phyloP scores from a whole-genome alignment of 2,329 filamentous ascomycete species.

The Diaporthe humulicola region DNA sequence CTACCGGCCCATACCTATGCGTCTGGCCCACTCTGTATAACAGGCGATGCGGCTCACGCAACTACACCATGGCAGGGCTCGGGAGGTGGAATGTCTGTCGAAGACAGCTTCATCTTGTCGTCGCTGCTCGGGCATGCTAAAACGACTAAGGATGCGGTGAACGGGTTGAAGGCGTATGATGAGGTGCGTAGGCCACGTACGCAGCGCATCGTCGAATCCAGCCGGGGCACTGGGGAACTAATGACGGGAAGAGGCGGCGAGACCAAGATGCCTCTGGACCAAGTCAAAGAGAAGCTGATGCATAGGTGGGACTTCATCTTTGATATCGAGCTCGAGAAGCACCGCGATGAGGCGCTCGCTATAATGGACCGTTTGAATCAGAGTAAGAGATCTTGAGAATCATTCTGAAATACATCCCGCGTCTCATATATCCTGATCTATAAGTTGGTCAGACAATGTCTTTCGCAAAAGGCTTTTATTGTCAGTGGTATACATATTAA shows the following conservation, averaged over 20 bases:
- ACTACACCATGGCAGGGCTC: conserved; percentile 27
- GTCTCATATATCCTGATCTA: too few relatives aligned
- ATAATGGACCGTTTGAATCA: not conserved
- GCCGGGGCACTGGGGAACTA: conserved; percentile 22
- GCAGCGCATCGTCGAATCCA: conserved; percentile 33
- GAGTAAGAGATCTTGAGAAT: not conserved
- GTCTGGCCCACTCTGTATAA: conserved; percentile 42
- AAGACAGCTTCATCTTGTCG: conserved; percentile 26
- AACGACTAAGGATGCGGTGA: not conserved
- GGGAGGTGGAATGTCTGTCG: conserved; percentile 27
- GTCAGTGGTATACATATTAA: too few relatives aligned
- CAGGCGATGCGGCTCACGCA: conserved; percentile 39
- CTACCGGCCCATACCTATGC: conserved; percentile 41
- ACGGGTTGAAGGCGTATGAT: conserved; percentile 24
- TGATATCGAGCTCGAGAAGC: conserved; percentile 9
- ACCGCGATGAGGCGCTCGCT: not conserved
- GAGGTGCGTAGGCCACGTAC: conserved; percentile 27
- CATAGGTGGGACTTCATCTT: not conserved
- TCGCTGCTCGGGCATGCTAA: conserved; percentile 13
- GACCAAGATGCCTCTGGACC: not conserved
- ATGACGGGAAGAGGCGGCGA: not conserved
- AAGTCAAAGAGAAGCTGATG: not conserved
- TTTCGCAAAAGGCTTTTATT: too few relatives aligned
- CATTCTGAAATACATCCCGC: too few relatives aligned
- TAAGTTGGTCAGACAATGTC: too few relatives aligned